Base-by-base conservation (phyloP, 1,139 yeast species). In the Saccharomycopsis hybrid region DNA sequence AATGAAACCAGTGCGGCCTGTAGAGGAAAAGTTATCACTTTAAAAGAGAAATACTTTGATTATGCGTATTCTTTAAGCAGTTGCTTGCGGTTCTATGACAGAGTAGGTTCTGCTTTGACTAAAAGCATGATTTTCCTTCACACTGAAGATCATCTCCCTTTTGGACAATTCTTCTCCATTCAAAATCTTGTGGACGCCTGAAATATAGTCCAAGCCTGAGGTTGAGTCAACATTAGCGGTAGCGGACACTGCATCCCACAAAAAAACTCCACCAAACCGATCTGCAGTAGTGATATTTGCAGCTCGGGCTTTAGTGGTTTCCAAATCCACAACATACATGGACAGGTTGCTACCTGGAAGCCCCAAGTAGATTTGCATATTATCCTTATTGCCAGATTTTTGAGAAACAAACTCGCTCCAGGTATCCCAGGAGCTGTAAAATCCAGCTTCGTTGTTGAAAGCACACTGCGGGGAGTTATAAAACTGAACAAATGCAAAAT, bases 191-290 rank as follows among this genome's bases (percentile, higher is more conserved):
- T 36, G 9, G 7, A 36, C 7, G 18, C 39, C 18, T 5, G 39
- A 36, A 24, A 36, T 24, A n/a, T 36, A 36, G 24, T 36, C 39
- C 18, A 36, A 36, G 18, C 24, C 24, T 18, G 18, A 18, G 18
- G 18, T 18, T 18, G 18, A 18, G 18, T 18, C 70, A 30, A 62
- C 65, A 60, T 81, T 81, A 28, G 68, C 60, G 61, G 70, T 73
- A 27, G 74, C 53, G 8, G 31, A 36, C 49, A 92, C 82, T 48
- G 95, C 96, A 66, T 89, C 96, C 97, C 97, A 89, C 55, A 88
- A 67, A 71, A 86, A 81, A 58, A 89, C 76, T 62, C 97, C 97
- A 57, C 95, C 96, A 60, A 89, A 86, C 18, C 68, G 65, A 3
- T 66, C 52, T 50, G 67, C 54, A 44, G 74, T 66, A 9, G 67